phyloP scores from a whole-genome alignment of 345 rosid species.

The Odontarrhena argentea region DNA sequence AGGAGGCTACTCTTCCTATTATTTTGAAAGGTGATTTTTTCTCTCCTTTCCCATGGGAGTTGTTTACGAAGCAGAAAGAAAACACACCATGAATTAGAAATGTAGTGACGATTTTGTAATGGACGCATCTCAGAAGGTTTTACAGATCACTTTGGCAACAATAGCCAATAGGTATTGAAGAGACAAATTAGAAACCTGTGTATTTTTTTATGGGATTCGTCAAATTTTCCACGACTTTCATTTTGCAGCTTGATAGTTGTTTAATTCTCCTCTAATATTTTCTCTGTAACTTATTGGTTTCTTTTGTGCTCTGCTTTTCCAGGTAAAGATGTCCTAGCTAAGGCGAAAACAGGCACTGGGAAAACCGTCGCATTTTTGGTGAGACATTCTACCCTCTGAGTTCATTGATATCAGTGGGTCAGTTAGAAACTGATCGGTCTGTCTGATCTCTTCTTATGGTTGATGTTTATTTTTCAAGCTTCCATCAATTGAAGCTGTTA shows the following conservation, averaged over 20 bases:
- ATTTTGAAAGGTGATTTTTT: slow-evolving; percentile 70
- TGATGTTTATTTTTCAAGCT: slow-evolving; percentile 56
- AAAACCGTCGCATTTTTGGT: slow-evolving; percentile 98
- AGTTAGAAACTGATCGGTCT: not conserved
- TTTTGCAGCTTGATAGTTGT: slow-evolving; percentile 18
- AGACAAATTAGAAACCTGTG: slow-evolving; percentile 6
- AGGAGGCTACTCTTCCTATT: slow-evolving; percentile 90
- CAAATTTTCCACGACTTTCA: not conserved
- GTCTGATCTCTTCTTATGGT: slow-evolving; percentile 24
- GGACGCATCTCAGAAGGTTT: slow-evolving; percentile 1
- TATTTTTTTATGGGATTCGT: slow-evolving; percentile 15
- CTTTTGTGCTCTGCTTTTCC: slow-evolving; percentile 26
- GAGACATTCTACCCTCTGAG: slow-evolving; percentile 44
- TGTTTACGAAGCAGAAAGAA: slow-evolving; percentile 2
- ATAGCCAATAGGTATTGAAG: slow-evolving; percentile 9
- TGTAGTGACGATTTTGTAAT: not conserved
- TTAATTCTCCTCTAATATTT: not conserved
- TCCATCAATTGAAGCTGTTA: slow-evolving; percentile 90
- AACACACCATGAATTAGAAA: not conserved
- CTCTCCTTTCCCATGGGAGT: slow-evolving; percentile 16
- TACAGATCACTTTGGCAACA: slow-evolving; percentile 1
- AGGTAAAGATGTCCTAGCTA: slow-evolving; percentile 99
- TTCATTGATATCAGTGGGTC: slow-evolving; percentile 22
- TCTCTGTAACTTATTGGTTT: slow-evolving; percentile 20
- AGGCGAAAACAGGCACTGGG: slow-evolving; percentile 98